A percentile compares a stretch with the other conserved stretches of the same genome.
Evolutionary conservation across 208 protist genomes (phyloP).

Genomic region (Trypanosoma lewisi): DNA sequence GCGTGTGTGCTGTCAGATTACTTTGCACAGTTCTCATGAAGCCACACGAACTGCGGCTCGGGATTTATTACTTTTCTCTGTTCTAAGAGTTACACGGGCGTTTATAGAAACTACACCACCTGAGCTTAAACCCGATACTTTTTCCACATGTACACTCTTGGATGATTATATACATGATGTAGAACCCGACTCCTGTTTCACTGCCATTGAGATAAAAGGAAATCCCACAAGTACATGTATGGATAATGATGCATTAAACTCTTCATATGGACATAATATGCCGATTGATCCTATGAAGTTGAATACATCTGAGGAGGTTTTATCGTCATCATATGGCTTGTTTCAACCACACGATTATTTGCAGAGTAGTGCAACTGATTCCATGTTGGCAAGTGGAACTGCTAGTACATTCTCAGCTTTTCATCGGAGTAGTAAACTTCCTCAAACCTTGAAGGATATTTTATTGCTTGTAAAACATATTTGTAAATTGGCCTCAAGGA

Average conservation of each 20-base stretch:
- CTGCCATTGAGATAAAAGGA: constrained; percentile 34
- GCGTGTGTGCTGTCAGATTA: constrained; percentile 41
- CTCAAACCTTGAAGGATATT: constrained; percentile 53
- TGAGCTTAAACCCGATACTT: constrained; percentile 17
- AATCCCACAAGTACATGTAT: background rate
- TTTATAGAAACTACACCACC: constrained; percentile 33
- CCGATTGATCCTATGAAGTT: background rate
- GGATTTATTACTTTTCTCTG: constrained; percentile 31
- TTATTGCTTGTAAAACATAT: constrained; percentile 52
- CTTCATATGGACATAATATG: background rate
- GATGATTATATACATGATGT: constrained; percentile 66
- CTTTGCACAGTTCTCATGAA: constrained; percentile 37
- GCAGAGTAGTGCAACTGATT: constrained; percentile 34
- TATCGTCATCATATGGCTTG: background rate
- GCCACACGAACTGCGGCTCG: constrained; percentile 25
- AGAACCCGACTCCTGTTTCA: constrained; percentile 51
- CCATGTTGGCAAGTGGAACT: constrained; percentile 35
- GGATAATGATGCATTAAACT: background rate
- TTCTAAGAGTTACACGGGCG: constrained; percentile 28
- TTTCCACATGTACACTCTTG: constrained; percentile 54
- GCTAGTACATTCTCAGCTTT: constrained; percentile 23
- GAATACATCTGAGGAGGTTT: background rate
- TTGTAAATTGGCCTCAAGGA: constrained; percentile 41
- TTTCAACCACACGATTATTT: constrained; percentile 14
- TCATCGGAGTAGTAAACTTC: constrained; percentile 30